phyloP scores from a whole-genome alignment of 495 filamentous ascomycete genomes.

The Parathielavia hyrcaniae region DNA sequence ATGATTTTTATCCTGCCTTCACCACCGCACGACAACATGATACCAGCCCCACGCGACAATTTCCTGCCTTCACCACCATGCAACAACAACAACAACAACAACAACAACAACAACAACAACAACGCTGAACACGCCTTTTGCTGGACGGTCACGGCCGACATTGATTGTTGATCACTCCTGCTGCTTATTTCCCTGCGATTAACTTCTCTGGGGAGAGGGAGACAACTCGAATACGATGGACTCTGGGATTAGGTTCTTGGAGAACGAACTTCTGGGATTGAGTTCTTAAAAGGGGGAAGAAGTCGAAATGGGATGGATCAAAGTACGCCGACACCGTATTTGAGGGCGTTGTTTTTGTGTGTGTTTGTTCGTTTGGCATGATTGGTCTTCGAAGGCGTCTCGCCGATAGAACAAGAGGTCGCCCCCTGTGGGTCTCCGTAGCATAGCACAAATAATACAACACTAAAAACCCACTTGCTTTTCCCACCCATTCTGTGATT shows the following conservation, averaged over 20 bases:
- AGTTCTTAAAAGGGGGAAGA: background rate
- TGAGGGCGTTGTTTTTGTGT: background rate
- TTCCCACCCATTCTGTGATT: background rate
- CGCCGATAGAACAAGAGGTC: background rate
- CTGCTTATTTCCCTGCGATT: slow-evolving; percentile 1
- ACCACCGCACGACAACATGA: background rate
- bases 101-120: too few relatives aligned
- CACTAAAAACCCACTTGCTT: background rate
- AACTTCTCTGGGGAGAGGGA: background rate
- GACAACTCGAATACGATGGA: slow-evolving; percentile 5
- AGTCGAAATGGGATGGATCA: slow-evolving; percentile 8
- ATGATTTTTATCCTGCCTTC: background rate
- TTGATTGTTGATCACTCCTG: slow-evolving; percentile 4
- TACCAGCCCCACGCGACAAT: background rate
- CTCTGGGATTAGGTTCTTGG: slow-evolving; percentile 13
- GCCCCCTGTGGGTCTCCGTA: background rate
- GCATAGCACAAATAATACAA: background rate
- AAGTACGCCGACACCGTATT: background rate
- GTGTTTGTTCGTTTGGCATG: background rate
- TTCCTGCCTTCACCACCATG: background rate
- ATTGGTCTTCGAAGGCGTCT: background rate
- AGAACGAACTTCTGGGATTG: slow-evolving; percentile 9
- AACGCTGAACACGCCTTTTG: too few relatives aligned
- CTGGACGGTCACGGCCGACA: background rate
- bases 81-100: too few relatives aligned